Evolutionary conservation across 345 rosid species (phyloP), one percentile per base, ranked within the genome.

Genomic region (Linum tenue): DNA sequence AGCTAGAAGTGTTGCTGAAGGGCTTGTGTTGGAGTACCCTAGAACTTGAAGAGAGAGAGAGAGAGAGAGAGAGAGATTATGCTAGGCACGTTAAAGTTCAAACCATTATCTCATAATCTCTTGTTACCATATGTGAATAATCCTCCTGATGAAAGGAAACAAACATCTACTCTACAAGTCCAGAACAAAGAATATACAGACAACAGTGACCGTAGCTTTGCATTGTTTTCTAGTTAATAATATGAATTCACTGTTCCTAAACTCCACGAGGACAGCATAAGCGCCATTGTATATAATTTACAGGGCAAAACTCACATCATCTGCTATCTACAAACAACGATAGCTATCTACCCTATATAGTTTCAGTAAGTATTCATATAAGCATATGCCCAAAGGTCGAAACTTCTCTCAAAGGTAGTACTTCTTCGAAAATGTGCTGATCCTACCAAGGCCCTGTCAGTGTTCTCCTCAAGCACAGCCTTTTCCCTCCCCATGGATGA

Each of bases 1-100:
- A 77, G 91, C 97, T 22, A 85, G 86, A 68, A 79, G 94, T 55
- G 90, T 92, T 51, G 95, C 97, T 5, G 90, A 88, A 76, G 97
- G 97, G 69, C 91, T 92, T 38, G 96, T 90, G 66, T 80, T 83
- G 64, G 88, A 87, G 62, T 89, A 87, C 69, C 82, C 84, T 35
- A 83, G 74, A 78, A 80, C 73, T 62, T 82, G 64, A 62, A 68
- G 1, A 15, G 10, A 48, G 43, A 11, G 7, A 36, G n/a, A 22
- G 38, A 10, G 55, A 22, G 50, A 43, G 50, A 1, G 50, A 43
- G 50, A 11, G 14, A 48, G 53, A 9, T 9, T 3, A 48, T 1
- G 31, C 31, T 22, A 22, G 31, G 31, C 31, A 22, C 31, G 31
- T 22, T 3, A 48, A 48, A 48, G 53, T 48, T 48, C 53, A 4